phyloP scores from a whole-genome alignment of 2,329 filamentous ascomycete genomes.

The Clonostachys chloroleuca region DNA sequence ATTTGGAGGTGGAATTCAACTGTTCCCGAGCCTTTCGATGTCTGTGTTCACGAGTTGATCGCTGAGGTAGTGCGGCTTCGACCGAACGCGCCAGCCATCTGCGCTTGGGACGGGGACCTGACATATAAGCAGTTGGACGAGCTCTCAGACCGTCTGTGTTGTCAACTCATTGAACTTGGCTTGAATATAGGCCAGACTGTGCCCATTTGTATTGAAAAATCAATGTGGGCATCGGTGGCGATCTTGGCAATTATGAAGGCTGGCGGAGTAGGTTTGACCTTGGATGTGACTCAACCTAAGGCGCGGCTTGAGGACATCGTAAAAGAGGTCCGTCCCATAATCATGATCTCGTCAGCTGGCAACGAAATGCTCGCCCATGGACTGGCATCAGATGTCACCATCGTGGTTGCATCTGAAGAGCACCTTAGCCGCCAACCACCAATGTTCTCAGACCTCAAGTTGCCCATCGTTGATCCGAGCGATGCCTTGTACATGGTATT shows the following conservation, averaged over 20 bases:
- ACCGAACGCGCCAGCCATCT: constrained; percentile 26
- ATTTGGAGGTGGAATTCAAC: neutral
- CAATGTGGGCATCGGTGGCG: constrained; percentile 5
- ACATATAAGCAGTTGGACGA: neutral
- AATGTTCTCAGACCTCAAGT: no score
- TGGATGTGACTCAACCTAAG: constrained; percentile 6
- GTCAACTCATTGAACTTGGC: neutral
- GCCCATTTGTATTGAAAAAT: constrained; percentile 12
- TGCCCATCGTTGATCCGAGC: no score
- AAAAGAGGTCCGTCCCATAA: constrained; percentile 11
- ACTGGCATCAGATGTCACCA: no score
- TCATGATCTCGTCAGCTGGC: constrained; percentile 22
- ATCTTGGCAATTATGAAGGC: constrained; percentile 11
- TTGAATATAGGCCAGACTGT: constrained; percentile 4
- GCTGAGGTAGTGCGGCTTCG: neutral
- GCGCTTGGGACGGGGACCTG: constrained; percentile 33
- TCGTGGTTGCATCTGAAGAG: no score
- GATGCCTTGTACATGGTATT: no score
- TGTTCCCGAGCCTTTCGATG: neutral
- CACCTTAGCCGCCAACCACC: no score
- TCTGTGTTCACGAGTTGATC: neutral
- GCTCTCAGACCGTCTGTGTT: neutral
- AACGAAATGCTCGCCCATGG: no score
- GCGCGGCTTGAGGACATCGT: neutral
- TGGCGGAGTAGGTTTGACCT: constrained; percentile 12